Conservation (phyloP, 2,329 filamentous ascomycete genomes). For the Aspergillus spinulosporus region DNA sequence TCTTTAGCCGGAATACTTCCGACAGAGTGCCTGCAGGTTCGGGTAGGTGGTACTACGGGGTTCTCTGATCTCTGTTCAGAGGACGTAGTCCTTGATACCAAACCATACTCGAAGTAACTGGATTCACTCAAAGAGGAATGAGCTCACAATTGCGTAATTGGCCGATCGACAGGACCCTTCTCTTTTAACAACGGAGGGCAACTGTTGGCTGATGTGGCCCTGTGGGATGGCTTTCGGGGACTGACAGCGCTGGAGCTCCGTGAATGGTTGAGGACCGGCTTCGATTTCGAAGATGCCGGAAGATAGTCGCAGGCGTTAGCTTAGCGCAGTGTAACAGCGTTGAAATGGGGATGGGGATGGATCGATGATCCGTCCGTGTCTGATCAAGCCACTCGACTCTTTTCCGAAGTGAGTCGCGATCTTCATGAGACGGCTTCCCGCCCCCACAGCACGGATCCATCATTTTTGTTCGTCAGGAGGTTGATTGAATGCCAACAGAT, state of each 20-base stretch:
- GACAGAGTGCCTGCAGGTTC: neutral
- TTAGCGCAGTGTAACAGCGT: neutral
- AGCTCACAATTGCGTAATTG: neutral
- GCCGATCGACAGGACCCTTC: neutral
- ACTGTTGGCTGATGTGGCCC: neutral
- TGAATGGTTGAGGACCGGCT: neutral
- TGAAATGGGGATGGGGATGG: neutral
- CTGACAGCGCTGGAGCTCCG: neutral
- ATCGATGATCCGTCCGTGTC: neutral
- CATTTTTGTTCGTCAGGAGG: neutral
- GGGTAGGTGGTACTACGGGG: neutral
- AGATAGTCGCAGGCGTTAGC: neutral
- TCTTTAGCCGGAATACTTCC: neutral
- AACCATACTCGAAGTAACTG: neutral
- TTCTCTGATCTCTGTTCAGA: neutral
- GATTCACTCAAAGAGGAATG: neutral
- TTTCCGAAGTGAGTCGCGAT: neutral
- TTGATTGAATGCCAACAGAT: neutral
- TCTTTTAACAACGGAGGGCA: neutral
- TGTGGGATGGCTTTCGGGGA: neutral
- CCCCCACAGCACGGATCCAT: neutral
- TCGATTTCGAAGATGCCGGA: neutral
- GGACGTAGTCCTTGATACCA: neutral
- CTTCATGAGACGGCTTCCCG: neutral
- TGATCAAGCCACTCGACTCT: neutral